phyloP scores from a whole-genome alignment of 164 flowering plant genomes.

The Annona squamosa region DNA sequence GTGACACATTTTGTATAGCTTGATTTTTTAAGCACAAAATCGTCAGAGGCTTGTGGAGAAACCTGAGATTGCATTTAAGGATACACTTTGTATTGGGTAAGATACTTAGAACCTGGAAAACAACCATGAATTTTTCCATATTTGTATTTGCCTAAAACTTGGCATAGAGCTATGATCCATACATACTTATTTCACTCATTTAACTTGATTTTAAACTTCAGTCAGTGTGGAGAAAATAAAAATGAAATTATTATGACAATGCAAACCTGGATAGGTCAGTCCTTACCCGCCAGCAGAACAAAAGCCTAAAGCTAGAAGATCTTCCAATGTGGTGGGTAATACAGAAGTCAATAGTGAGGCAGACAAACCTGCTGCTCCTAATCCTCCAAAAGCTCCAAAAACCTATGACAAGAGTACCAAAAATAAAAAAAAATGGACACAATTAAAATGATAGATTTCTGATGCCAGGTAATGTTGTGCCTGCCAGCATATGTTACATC shows the following conservation, averaged over 20 bases:
- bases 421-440: background rate
- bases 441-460: background rate
- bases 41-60: background rate
- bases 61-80: background rate
- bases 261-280: background rate
- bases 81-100: background rate
- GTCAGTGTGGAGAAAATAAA: background rate
- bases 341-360: slow-evolving; percentile 92
- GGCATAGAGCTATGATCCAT: too few relatives aligned
- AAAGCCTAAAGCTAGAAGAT: slow-evolving; percentile 94
- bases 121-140: background rate
- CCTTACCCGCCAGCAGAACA: slow-evolving; percentile 95
- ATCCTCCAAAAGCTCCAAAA: slow-evolving; percentile 80
- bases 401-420: slow-evolving; percentile 30
- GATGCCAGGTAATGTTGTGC: background rate
- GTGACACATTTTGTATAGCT: background rate
- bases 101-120: background rate
- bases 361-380: slow-evolving; percentile 91
- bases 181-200: too few relatives aligned
- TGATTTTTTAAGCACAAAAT: background rate
- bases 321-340: slow-evolving; percentile 79
- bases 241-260: background rate
- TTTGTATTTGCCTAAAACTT: too few relatives aligned
- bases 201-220: background rate
- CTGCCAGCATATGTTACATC: too few relatives aligned